Base-by-base conservation (phyloP, 1,284 basidiomycete species). In the Mycena citricolor region DNA sequence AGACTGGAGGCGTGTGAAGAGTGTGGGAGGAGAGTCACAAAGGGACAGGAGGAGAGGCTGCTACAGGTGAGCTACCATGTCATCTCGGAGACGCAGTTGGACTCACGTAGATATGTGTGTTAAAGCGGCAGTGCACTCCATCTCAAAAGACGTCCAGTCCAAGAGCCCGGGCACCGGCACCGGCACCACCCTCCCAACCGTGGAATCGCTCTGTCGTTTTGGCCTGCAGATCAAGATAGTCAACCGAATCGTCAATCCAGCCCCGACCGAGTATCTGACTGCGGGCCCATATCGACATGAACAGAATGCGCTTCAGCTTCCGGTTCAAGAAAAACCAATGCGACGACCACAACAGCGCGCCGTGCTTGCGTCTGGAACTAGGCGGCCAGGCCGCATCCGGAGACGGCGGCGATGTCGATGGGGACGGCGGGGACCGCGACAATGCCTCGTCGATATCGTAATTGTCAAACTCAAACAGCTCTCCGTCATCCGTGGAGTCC, bases 281-380 rank as follows among this genome's bases (percentile, higher is more conserved):
- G 28, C 87, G 79, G n/a, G 92, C 90, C 91, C 93, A 97, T 6
- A 93, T 83, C 1, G 91, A 90, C 48, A 97, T 81, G 65, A 97
- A 98, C 38, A 99, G 66, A 57, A 99, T 84, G 16, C 95, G 83
- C 71, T 97, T 98, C 68, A 85, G 70, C 63, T 92, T 95, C 61
- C 86, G 80, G 72, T 94, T 97, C 62, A 94, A 77, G 73, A 99
- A 97, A 73, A 99, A 97, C 81, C 93, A 97, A 63, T 97, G 93
- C 12, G 91, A 94, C 25, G 90, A 93, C 95, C 94, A 98, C 5
- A 98, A 74, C 46, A 98, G 72, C 4, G 92, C 88, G n/a, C 92
- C 92, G 12, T 67, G 63, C 43, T 70, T 60, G 29, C 70, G 65
- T 42, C 70, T 68, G 30, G 58, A 59, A 39, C 64, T 57, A n/a